Evolutionary conservation across 225 moss, liverwort and hornwort species (phyloP).

Genomic region (Straminergon stramineum): DNA sequence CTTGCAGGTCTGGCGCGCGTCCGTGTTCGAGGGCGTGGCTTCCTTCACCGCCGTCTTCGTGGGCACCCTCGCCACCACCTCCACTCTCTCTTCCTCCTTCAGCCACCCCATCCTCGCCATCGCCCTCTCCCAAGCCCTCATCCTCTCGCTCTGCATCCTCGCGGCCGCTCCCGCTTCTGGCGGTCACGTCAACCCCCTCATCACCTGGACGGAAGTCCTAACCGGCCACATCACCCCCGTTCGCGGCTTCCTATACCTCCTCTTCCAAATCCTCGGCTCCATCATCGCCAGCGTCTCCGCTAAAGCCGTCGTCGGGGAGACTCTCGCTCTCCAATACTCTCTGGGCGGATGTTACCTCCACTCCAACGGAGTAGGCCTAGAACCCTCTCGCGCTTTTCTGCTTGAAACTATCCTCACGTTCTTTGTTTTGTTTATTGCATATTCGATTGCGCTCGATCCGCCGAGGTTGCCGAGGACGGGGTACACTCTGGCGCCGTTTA

Average conservation of each 20-base stretch:
- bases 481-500: conserved; percentile 21
- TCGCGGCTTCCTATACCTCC: conserved; percentile 23
- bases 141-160: conserved; percentile 23
- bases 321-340: neutral
- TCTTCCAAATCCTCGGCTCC: conserved; percentile 23
- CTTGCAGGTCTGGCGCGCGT: conserved; percentile 15
- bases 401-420: conserved; percentile 23
- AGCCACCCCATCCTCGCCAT: conserved; percentile 1
- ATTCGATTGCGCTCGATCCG: conserved; percentile 40
- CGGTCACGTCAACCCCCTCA: conserved; percentile 36
- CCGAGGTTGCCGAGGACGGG: conserved; percentile 29
- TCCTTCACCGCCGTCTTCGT: conserved; percentile 1
- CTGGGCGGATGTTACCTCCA: conserved; percentile 30
- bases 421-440: conserved; percentile 28
- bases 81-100: conserved; percentile 1
- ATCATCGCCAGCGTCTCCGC: neutral
- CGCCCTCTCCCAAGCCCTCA: conserved; percentile 6
- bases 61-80: conserved; percentile 9
- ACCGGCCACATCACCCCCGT: conserved; percentile 25
- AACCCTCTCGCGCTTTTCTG: conserved; percentile 1
- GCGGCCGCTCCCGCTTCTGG: conserved; percentile 30
- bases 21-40: conserved; percentile 6
- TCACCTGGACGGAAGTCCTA: conserved; percentile 34
- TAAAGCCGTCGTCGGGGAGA: conserved; percentile 4
- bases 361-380: neutral